These are phyloP conservation scores for Rosa multiflora DNA, from an alignment of 306 rosid genomes.

Conservation along the genomic window DNA sequence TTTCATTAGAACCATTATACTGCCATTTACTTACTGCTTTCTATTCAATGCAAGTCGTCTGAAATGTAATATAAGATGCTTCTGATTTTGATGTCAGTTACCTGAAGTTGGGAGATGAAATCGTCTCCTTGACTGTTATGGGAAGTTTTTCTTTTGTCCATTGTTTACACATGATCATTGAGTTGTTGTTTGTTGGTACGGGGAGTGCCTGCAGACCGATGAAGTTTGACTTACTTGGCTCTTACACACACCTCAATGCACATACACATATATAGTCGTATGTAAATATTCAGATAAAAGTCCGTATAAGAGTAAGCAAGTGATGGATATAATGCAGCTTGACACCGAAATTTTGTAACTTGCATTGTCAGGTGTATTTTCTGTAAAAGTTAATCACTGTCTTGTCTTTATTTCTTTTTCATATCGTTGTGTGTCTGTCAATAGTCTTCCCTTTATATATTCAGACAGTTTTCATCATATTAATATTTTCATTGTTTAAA, in stretches of 20 bases:
- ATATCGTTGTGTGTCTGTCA: background rate
- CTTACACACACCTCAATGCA: background rate
- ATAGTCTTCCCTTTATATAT: background rate
- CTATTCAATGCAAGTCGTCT: background rate
- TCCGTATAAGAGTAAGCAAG: background rate
- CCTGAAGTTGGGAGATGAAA: background rate
- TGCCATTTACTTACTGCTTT: background rate
- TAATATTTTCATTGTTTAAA: constrained; percentile 9
- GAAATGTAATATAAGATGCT: background rate
- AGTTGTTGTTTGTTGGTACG: background rate
- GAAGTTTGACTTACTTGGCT: background rate
- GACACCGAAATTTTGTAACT: background rate
- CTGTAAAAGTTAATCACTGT: background rate
- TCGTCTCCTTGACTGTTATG: background rate
- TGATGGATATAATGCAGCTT: background rate
- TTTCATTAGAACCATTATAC: background rate
- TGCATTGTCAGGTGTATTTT: background rate
- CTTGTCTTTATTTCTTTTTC: background rate
- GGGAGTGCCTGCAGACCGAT: background rate
- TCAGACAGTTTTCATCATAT: background rate
- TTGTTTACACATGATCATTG: background rate
- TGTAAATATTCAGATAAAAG: background rate
- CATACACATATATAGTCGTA: background rate
- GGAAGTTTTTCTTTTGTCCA: background rate
- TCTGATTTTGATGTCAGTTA: background rate